Base-by-base conservation (phyloP, 441 rosid genomes). In the Capsella rubella region DNA sequence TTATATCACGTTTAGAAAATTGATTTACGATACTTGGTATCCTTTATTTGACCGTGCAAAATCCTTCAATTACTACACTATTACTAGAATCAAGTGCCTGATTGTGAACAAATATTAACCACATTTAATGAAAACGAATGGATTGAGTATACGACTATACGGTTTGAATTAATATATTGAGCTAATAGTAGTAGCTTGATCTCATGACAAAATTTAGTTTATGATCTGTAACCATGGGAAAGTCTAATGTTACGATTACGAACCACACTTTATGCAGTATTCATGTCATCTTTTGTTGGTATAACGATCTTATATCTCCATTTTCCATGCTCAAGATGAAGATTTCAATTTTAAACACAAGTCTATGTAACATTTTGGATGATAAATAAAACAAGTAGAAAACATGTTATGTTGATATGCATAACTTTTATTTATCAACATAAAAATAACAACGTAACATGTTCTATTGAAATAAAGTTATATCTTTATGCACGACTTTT, bases 201-300 rank as follows among this genome's bases (percentile, higher is more conserved):
- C 18, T n/a, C 3, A 15, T n/a, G 51, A 47, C 51, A 15, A 47
- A 47, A n/a, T 15, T 47, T 47, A 15, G 51, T 15, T 46, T 2
- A 46, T 16, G 25, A 46, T 14, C 15, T 18, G 25, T 46, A n/a
- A 46, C 15, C 14, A 42, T 14, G 15, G 46, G 2, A 6, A 13
- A 13, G n/a, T 15, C 2, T 15, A n/a, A 46, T 46, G 49, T 45
- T n/a, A 14, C 5, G 46, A 4, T 42, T 42, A 40, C 2, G 47
- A 14, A 43, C 2, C 49, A 43, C 49, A 39, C 43, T 39, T 2
- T 12, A 40, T 40, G 45, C 14, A 12, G 12, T 3, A 46, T 46
- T 46, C 50, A 46, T 46, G 50, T n/a, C 21, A n/a, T 46, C 50
- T n/a, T 46, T 46, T n/a, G 21, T 46, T 46, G 50, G 52, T 47